A percentile compares a stretch with the other conserved stretches of the same genome.
Evolutionary conservation across 208 protist species (phyloP).

Genomic region (Trypanosomatidae sp.): DNA sequence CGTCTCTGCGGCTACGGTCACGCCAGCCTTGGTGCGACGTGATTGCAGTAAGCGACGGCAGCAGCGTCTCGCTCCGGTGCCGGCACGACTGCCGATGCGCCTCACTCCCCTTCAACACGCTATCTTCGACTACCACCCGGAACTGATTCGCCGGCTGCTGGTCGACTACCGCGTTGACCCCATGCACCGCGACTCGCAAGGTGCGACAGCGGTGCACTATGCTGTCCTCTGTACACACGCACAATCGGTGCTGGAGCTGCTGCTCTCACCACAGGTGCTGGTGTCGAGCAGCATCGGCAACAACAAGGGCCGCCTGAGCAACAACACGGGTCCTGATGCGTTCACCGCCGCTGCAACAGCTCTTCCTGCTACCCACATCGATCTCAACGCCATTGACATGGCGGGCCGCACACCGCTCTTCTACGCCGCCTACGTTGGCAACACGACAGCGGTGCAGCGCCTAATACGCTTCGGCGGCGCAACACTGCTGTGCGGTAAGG

Average conservation of each 20-base stretch:
- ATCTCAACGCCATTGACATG: constrained; percentile 80
- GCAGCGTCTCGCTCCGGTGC: constrained; percentile 7
- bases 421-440: constrained; percentile 73
- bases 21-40: neutral
- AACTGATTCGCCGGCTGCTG: constrained; percentile 74
- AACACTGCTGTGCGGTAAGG: constrained; percentile 34
- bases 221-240: constrained; percentile 42
- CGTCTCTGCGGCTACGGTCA: neutral
- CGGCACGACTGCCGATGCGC: constrained; percentile 37
- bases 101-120: constrained; percentile 76
- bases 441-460: constrained; percentile 49
- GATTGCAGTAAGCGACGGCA: constrained; percentile 3
- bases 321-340: constrained; percentile 8
- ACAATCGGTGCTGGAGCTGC: constrained; percentile 53
- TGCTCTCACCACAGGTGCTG: constrained; percentile 38
- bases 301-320: constrained; percentile 3
- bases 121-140: constrained; percentile 78
- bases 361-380: constrained; percentile 23
- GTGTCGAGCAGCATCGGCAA: neutral
- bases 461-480: constrained; percentile 30
- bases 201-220: constrained; percentile 83
- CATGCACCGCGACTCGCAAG: constrained; percentile 67
- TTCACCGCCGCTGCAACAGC: neutral
- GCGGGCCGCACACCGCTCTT: constrained; percentile 79
- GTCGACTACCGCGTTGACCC: constrained; percentile 72